Percentiles rank a stretch among this genome's conserved stretches.
Conservation (phyloP, 257 asterid genomes). For the Ilex asprella region DNA sequence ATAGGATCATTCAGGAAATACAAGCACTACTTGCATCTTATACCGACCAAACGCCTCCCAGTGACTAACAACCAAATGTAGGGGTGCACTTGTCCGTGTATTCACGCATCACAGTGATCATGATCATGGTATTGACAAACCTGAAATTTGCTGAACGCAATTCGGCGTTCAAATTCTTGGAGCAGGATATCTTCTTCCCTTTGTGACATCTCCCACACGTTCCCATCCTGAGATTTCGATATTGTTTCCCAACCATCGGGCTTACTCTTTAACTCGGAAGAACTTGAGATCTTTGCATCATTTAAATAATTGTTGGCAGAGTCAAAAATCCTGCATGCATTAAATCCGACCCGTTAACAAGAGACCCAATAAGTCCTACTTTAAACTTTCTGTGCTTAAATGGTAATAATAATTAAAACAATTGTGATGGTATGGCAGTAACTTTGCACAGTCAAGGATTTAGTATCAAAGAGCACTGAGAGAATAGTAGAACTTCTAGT, state of each 20-base stretch:
- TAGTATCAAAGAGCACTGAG: too few relatives aligned
- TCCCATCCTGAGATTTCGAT: conserved; percentile 60
- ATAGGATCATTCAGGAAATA: too few relatives aligned
- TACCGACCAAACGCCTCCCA: too few relatives aligned
- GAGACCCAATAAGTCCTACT: background rate
- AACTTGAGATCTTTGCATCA: conserved; percentile 25
- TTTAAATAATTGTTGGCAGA: conserved; percentile 52
- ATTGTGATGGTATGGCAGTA: too few relatives aligned
- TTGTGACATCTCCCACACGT: conserved; percentile 88
- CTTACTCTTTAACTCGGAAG: conserved; percentile 57
- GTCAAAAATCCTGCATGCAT: conserved; percentile 64
- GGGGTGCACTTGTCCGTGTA: too few relatives aligned
- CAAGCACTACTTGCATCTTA: too few relatives aligned
- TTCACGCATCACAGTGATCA: too few relatives aligned
- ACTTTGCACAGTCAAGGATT: too few relatives aligned
- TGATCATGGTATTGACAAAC: conserved; percentile 22
- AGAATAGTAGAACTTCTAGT: too few relatives aligned
- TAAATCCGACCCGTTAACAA: conserved; percentile 7
- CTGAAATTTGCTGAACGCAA: conserved; percentile 90
- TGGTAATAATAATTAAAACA: too few relatives aligned
- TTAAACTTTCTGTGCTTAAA: background rate
- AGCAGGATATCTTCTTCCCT: conserved; percentile 91
- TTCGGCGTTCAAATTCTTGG: conserved; percentile 94
- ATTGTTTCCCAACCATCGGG: conserved; percentile 97
- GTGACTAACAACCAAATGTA: too few relatives aligned